Evolutionary conservation across 345 rosid species (phyloP).

Genomic region (Eucalyptus sp.): DNA sequence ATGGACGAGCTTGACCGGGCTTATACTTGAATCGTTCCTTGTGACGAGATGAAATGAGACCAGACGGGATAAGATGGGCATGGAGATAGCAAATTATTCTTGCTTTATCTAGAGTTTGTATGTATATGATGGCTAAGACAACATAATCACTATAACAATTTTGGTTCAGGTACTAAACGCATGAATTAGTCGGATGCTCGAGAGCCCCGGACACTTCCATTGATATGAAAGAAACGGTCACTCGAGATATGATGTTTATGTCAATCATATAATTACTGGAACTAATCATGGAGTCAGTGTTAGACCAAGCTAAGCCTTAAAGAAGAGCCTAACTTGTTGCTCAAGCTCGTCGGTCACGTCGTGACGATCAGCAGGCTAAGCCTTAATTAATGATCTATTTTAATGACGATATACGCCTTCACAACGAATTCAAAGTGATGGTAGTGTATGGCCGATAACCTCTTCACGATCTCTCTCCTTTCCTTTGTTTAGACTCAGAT

Average conservation of each 20-base stretch:
- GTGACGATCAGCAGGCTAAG: no score
- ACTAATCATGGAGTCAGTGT: not conserved
- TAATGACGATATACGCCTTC: not conserved
- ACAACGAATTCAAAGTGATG: slow-evolving; percentile 27
- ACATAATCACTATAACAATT: not conserved
- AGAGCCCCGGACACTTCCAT: not conserved
- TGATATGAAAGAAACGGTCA: not conserved
- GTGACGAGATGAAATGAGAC: not conserved
- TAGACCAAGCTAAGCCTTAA: not conserved
- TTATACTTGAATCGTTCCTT: slow-evolving; percentile 31
- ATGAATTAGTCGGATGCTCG: not conserved
- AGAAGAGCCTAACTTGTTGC: not conserved
- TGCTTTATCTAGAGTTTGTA: not conserved
- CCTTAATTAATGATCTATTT: not conserved
- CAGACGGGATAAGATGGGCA: not conserved
- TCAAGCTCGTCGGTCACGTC: not conserved
- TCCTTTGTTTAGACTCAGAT: slow-evolving; percentile 10
- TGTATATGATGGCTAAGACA: not conserved
- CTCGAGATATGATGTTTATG: no score
- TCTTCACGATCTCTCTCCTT: slow-evolving; percentile 21
- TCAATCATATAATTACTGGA: not conserved
- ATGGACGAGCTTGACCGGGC: slow-evolving; percentile 19
- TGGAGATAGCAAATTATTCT: not conserved
- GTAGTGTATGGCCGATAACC: slow-evolving; percentile 31
- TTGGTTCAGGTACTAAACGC: not conserved